Base-by-base conservation (phyloP, 2,329 filamentous ascomycete genomes). In the Aspergillus sp. region DNA sequence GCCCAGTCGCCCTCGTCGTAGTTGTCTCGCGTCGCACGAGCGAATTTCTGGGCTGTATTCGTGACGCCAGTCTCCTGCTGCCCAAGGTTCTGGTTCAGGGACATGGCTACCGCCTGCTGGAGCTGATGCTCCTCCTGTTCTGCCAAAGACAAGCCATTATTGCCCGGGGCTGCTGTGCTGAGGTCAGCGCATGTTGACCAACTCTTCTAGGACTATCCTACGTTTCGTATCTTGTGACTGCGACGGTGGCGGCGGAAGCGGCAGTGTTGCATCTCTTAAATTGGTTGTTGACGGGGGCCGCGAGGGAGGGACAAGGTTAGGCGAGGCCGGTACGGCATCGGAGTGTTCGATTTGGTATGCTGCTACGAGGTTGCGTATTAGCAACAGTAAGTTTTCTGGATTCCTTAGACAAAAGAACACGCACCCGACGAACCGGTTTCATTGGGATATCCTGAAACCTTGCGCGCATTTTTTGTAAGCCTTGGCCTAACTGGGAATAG, bases 1-100 rank as follows among this genome's bases (percentile, higher is more conserved):
- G 82, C 82, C 85, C 85, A 87, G 17, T 78, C 70, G 7, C 68
- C 71, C 49, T 77, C 72, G 25, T 86, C 82, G 65, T 87, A 86
- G 60, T 81, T 69, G 23, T 80, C 78, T 57, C 77, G 76, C 19
- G 77, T 84, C 2, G 83, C 83, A 53, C 82, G 84, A 5, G 82
- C 79, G 67, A 87, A 86, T 11, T 77, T 72, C 31, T 70, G 73
- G 17, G 66, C 73, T 5, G 68, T 59, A 15, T 70, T 73, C 9
- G 81, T 76, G 14, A 84, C 75, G 2, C 85, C 85, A 19, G 76
- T 82, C 67, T 86, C 84, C 72, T 87, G 85, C 31, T 70, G 70
- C n/a, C 75, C 72, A 51, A 76, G 65, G 19, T 70, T 72, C 44
- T 76, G 72, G 33, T 71, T 72, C 46, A 79, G 68, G 9, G 79